phyloP scores from a whole-genome alignment of 208 protist species.

The Leishmania tropica region DNA sequence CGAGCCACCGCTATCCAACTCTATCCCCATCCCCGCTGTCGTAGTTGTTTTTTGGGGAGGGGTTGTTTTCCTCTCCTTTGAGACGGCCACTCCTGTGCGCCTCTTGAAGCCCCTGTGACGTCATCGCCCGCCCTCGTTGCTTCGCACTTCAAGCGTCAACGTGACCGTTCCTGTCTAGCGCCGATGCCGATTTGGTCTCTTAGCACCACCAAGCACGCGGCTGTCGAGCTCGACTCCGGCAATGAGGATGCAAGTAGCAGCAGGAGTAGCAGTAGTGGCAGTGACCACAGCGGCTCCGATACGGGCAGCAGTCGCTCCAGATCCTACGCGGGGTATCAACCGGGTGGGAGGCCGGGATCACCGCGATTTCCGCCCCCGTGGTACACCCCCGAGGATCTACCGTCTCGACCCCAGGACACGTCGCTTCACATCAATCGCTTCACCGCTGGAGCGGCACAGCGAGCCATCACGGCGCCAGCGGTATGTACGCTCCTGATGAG shows the following conservation, averaged over 20 bases:
- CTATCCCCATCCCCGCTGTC: not conserved
- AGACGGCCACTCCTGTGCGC: not conserved
- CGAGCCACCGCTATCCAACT: not conserved
- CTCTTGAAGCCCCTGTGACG: not conserved
- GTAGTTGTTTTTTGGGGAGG: not conserved
- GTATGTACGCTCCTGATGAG: not conserved
- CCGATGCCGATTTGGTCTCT: constrained; percentile 23
- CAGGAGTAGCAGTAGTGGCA: constrained; percentile 9
- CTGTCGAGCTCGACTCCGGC: constrained; percentile 28
- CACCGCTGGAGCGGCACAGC: constrained; percentile 1
- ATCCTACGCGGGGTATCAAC: not conserved
- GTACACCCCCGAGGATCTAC: not conserved
- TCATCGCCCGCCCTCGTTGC: not conserved
- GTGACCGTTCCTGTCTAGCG: not conserved
- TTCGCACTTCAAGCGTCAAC: not conserved
- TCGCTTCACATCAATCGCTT: constrained; percentile 1
- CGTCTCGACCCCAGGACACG: not conserved
- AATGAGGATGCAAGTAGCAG: constrained; percentile 17
- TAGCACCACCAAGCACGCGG: not conserved
- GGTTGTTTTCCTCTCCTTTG: not conserved
- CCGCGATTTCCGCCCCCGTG: not conserved
- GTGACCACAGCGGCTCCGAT: constrained; percentile 5
- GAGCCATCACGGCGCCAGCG: constrained; percentile 1
- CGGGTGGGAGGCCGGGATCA: not conserved
- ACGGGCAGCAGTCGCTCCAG: not conserved